phyloP scores from a whole-genome alignment of 2,329 filamentous ascomycete genomes.

The Aspergillus sojae region DNA sequence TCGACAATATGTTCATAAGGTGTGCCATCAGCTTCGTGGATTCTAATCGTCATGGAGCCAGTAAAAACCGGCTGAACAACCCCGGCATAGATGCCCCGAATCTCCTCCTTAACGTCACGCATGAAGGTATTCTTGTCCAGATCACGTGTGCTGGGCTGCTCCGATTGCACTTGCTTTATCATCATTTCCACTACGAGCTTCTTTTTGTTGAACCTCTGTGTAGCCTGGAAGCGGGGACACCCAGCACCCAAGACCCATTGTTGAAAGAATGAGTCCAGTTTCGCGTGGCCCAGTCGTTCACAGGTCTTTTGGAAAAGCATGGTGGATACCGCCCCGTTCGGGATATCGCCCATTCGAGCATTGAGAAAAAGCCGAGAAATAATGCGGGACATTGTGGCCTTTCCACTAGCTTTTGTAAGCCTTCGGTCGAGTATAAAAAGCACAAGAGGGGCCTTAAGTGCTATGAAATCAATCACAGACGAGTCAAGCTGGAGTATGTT shows the following conservation, averaged over 20 bases:
- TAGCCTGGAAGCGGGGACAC: conserved; percentile 83
- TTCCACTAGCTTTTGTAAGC: conserved; percentile 83
- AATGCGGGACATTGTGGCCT: conserved; percentile 80
- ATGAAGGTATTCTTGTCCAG: conserved; percentile 77
- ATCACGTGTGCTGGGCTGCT: conserved; percentile 58
- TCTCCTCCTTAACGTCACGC: conserved; percentile 79
- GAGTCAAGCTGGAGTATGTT: conserved; percentile 75
- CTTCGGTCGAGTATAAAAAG: conserved; percentile 92
- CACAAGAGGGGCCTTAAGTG: conserved; percentile 85
- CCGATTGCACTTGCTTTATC: conserved; percentile 73
- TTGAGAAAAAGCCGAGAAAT: conserved; percentile 84
- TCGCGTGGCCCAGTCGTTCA: conserved; percentile 84
- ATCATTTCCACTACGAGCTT: conserved; percentile 91
- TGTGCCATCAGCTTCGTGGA: conserved; percentile 96
- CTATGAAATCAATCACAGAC: conserved; percentile 87
- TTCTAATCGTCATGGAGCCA: conserved; percentile 94
- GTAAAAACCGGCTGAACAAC: conserved; percentile 80
- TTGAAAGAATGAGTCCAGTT: conserved; percentile 86
- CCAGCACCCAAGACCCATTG: conserved; percentile 91
- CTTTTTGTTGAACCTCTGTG: conserved; percentile 96
- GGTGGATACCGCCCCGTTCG: conserved; percentile 69
- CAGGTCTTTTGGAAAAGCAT: conserved; percentile 79
- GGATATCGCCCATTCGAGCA: conserved; percentile 77
- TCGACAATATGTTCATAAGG: conserved; percentile 98
- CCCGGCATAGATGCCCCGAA: conserved; percentile 68